Percentiles rank a stretch among this genome's conserved stretches.
phyloP scores from a whole-genome alignment of 176 grass and related monocot genomes.

The Bromus sterilis region DNA sequence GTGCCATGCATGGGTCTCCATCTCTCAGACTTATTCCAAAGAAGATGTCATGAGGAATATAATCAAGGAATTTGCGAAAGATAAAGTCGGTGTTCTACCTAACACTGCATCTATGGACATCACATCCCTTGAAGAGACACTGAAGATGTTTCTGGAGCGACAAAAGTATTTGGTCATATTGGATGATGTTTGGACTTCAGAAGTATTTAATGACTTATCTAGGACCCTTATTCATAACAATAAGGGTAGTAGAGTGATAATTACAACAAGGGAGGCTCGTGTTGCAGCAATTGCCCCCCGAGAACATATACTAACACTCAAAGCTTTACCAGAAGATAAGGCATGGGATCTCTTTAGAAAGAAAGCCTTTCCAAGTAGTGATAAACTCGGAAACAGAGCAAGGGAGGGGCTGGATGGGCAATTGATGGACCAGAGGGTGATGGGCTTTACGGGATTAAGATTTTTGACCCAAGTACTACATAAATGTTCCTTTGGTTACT shows the following conservation, averaged over 20 bases:
- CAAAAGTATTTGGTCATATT: no score
- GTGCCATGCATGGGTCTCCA: no score
- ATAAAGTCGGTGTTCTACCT: neutral
- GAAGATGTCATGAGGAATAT: no score
- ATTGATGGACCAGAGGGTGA: no score
- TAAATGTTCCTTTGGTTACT: no score
- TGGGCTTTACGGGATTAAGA: no score
- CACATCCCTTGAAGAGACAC: neutral
- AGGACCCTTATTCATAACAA: neutral
- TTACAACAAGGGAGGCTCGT: neutral
- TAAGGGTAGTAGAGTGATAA: neutral
- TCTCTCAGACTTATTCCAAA: no score
- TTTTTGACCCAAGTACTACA: no score
- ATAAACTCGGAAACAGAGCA: no score
- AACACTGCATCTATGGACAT: neutral
- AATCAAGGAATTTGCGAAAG: neutral
- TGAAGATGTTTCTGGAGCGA: neutral
- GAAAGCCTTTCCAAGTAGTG: neutral
- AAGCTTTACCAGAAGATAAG: neutral
- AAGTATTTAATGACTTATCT: neutral
- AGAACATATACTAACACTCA: neutral
- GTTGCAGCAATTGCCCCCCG: neutral
- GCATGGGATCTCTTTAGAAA: neutral
- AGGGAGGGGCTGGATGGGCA: no score
- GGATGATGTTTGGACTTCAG: neutral